A percentile compares a stretch with the other conserved stretches of the same genome.
These are phyloP conservation scores for Funneliformis caledonium DNA, from an alignment of 371 early-diverging fungal genomes.

Conservation along the genomic window DNA sequence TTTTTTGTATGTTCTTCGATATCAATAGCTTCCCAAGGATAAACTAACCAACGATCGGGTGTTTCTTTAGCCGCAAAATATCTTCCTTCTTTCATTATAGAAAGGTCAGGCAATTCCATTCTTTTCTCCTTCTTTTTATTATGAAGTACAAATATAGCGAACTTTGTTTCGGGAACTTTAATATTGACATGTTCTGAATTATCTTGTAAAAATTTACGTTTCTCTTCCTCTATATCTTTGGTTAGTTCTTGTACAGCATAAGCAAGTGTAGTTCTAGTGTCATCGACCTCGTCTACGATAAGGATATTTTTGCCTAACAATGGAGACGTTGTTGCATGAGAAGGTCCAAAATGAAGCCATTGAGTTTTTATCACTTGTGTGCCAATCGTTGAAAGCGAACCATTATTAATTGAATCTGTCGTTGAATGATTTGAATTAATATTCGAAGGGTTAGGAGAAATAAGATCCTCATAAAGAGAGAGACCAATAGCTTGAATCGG, in stretches of 20 bases:
- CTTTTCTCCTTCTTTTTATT: conserved; percentile 79
- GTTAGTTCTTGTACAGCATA: conserved; percentile 73
- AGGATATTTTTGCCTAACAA: conserved; percentile 72
- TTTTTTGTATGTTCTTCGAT: conserved; percentile 66
- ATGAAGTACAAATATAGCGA: conserved; percentile 77
- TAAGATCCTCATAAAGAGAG: conserved; percentile 75
- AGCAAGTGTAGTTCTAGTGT: conserved; percentile 73
- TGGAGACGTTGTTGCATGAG: conserved; percentile 56
- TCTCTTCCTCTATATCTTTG: conserved; percentile 70
- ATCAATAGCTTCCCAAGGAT: conserved; percentile 79
- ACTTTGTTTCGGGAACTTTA: conserved; percentile 65
- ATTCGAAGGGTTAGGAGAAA: conserved; percentile 45
- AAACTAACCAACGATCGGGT: conserved; percentile 78
- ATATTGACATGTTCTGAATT: conserved; percentile 50
- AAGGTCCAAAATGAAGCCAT: conserved; percentile 76
- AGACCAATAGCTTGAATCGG: conserved; percentile 82
- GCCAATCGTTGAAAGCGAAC: conserved; percentile 43
- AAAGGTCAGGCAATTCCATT: conserved; percentile 61
- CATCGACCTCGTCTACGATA: conserved; percentile 83
- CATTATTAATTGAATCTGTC: not conserved
- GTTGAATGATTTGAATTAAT: not conserved
- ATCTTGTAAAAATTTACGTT: conserved; percentile 45
- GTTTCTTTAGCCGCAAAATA: conserved; percentile 76
- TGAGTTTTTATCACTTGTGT: conserved; percentile 77
- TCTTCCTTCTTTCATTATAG: conserved; percentile 55